Base-by-base conservation (phyloP, 345 rosid genomes). In the Heritiera fomes region DNA sequence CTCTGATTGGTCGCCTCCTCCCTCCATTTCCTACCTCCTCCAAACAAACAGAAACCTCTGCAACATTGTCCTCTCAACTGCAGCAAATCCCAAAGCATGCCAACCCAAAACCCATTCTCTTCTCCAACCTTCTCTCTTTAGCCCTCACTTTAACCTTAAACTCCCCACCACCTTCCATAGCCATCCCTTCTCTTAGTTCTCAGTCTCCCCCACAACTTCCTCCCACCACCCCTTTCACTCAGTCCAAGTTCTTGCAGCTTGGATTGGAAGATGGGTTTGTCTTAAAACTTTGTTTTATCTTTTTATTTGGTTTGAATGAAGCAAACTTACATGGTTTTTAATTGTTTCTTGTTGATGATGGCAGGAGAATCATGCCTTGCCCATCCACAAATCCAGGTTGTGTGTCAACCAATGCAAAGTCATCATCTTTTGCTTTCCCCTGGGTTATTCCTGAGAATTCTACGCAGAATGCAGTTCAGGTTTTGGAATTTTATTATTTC, bases 351-450 rank as follows among this genome's bases (percentile, higher is more conserved):
- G 7, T 23, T 69, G 55, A 7, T 12, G 55, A 53, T 53, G 20
- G 17, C 81, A 91, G 99, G 84, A 95, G 92, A 85, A 92, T 92
- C 77, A 86, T 94, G 76, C 93, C 98, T 75, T 95, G 98, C 73
- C 99, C 99, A 38, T 93, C 99, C 4, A 85, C 84, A 3, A 93
- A 95, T 81, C 96, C 99, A 3, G 91, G 98, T 5, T 93, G 98
- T 86, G 79, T 95, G 6, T 92, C 99, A 0, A 91, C 98, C 11
- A 95, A 95, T 82, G 97, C 99, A 0, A 91, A 87, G 79, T 92
- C 99, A 10, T 87, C 97, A n/a, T 90, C 92, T 43, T 95, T 91
- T 75, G 80, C 89, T 28, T 93, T 95, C 78, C 98, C 98, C 2
- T 85, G 80, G 89, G 85, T 38, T 18, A 89, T 95, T 82, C 92